Conservation (phyloP, 2,329 filamentous ascomycete genomes). For the Alternaria arbusti region DNA sequence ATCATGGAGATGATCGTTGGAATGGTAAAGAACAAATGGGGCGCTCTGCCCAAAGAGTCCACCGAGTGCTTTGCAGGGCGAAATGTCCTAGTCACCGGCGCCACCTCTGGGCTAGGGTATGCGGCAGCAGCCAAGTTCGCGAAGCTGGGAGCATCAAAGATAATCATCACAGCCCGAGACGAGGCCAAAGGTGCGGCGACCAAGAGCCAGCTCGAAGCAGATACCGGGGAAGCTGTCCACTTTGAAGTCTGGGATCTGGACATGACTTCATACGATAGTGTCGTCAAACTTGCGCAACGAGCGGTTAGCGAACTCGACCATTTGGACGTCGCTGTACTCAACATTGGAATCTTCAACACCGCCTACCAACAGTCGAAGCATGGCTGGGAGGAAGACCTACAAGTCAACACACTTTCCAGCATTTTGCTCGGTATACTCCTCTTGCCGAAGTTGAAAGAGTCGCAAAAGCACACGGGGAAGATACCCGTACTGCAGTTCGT, state of each 20-base stretch:
- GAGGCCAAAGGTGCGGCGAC: not conserved
- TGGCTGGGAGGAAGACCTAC: not conserved
- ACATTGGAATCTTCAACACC: not conserved
- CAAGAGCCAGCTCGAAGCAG: not conserved
- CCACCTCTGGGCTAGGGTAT: not conserved
- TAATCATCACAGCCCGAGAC: not conserved
- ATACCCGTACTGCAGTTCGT: not conserved
- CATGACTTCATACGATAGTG: not conserved
- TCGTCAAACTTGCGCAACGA: not conserved
- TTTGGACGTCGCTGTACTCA: not conserved
- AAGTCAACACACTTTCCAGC: not conserved
- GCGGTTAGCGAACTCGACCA: not conserved
- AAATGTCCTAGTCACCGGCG: not conserved
- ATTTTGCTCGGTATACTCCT: not conserved
- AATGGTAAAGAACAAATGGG: not conserved
- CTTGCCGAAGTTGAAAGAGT: not conserved
- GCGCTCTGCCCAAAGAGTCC: not conserved
- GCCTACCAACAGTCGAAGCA: not conserved
- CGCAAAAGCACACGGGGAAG: not conserved
- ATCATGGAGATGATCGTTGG: not conserved
- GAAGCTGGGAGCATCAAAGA: not conserved
- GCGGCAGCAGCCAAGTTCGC: not conserved
- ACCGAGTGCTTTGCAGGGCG: not conserved
- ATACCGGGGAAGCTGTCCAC: not conserved
- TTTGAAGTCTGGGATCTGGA: not conserved